Base-by-base conservation (phyloP, 805 yeast genomes). In the Lipomyces yamadae region DNA sequence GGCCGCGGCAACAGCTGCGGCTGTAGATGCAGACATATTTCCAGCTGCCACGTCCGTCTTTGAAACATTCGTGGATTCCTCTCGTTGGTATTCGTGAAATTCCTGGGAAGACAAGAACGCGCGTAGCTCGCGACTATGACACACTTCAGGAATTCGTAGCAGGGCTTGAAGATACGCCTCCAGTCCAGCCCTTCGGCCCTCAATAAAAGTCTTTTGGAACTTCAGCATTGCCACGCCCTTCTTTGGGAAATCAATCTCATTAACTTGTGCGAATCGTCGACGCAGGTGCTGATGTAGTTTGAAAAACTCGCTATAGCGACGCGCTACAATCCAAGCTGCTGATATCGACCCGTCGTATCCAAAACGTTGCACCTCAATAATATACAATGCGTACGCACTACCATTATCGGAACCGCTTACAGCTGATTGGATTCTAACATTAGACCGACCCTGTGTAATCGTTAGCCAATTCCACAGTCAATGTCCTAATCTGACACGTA, bases 301-400 rank as follows among this genome's bases (percentile, higher is more conserved):
- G 77, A 82, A 87, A 76, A 93, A 93, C 74, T 94, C 97, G 72
- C 90, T 90, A 74, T 87, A 93, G 65, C 98, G 81, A 71, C 97
- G 80, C 0, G 97, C 94, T n/a, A 92, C 90, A 62, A 91, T 86
- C 98, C 98, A 94, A 0, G 91, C 89, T 0, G 93, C 91, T 1
- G 85, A 80, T 4, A 83, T 81, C 6, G 79, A 75, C 2, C 80
- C 82, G 2, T 84, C 85, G 0, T 65, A 67, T 0, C 76, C 72
- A 8, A 73, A 79, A 75, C 87, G 88, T 62, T 86, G 88, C 3
- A 94, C 91, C 72, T 88, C 92, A 37, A 94, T 88, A 35, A 91
- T 83, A 76, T 93, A 93, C 60, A 90, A 79, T 3, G 86, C 85
- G 68, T 84, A 89, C 55, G 86, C 90, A 61, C 82, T 84, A 0